Percentiles rank a stretch among this genome's conserved stretches.
phyloP scores from a whole-genome alignment of 148 eudicot genomes.

The Rhododendron vialii region DNA sequence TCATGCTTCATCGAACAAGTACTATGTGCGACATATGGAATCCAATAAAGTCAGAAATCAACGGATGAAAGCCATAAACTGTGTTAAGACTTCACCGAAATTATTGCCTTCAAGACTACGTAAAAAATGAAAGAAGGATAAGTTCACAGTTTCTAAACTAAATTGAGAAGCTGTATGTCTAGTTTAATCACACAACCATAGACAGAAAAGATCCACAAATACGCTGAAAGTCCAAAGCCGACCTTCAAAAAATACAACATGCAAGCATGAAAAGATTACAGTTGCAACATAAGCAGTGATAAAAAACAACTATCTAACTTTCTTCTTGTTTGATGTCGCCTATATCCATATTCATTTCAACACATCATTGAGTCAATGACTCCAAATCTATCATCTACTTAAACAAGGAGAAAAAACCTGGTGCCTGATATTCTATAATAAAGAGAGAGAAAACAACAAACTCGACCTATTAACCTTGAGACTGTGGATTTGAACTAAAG shows the following conservation, averaged over 20 bases:
- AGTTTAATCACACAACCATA: neutral
- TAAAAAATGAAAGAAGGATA: neutral
- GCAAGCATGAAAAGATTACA: neutral
- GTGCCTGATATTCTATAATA: neutral
- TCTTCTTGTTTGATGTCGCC: neutral
- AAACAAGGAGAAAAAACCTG: neutral
- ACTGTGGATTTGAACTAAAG: neutral
- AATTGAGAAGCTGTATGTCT: neutral
- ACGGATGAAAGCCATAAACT: neutral
- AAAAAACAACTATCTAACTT: neutral
- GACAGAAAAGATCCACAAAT: neutral
- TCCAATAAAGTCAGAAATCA: neutral
- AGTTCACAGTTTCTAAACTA: neutral
- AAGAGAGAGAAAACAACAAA: neutral
- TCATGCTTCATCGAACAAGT: neutral
- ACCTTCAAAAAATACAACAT: neutral
- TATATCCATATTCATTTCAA: constrained; percentile 3
- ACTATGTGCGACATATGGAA: neutral
- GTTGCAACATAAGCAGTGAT: neutral
- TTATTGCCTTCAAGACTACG: neutral
- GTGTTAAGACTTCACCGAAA: neutral
- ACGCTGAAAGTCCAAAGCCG: neutral
- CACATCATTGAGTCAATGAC: neutral
- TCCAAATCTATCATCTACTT: neutral
- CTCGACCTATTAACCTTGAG: neutral